phyloP scores from a whole-genome alignment of 1,284 basidiomycete genomes.

The Exobasidium rhododendri region DNA sequence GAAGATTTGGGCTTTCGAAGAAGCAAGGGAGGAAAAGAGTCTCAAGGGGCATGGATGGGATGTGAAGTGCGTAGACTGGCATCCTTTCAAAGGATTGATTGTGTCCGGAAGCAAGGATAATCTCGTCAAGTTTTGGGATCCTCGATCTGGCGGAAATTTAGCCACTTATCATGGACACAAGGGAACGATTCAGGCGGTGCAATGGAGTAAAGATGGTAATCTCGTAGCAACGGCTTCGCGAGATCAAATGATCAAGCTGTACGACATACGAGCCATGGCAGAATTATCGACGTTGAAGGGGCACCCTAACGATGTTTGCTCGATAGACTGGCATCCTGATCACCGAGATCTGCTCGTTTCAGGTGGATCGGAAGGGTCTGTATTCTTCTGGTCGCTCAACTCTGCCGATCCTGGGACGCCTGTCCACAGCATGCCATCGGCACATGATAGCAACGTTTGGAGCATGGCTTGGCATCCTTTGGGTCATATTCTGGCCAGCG shows the following conservation, averaged over 20 bases:
- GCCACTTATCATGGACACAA: conserved; percentile 74
- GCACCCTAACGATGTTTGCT: conserved; percentile 96
- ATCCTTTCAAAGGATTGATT: conserved; percentile 88
- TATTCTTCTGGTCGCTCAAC: conserved; percentile 84
- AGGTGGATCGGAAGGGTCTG: conserved; percentile 86
- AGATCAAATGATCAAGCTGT: conserved; percentile 91
- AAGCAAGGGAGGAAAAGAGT: conserved; percentile 79
- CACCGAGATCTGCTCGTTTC: conserved; percentile 83
- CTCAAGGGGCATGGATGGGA: conserved; percentile 96
- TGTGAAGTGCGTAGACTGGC: conserved; percentile 97
- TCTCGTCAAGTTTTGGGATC: conserved; percentile 99
- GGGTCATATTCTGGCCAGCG: conserved; percentile 86
- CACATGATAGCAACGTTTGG: conserved; percentile 97
- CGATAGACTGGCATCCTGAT: conserved; percentile 89
- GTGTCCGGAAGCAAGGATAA: conserved; percentile 96
- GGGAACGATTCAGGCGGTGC: conserved; percentile 87
- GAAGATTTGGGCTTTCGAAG: conserved; percentile 91
- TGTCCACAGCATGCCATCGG: conserved; percentile 77
- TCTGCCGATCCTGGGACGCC: conserved; percentile 57
- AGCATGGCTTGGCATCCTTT: conserved; percentile 90
- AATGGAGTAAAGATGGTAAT: conserved; percentile 90
- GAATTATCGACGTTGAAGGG: conserved; percentile 86
- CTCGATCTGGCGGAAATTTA: conserved; percentile 55
- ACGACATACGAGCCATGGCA: conserved; percentile 96
- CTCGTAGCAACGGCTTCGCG: conserved; percentile 88